Conservation (phyloP, 129 eudicot genomes). For the Silybum marianum region DNA sequence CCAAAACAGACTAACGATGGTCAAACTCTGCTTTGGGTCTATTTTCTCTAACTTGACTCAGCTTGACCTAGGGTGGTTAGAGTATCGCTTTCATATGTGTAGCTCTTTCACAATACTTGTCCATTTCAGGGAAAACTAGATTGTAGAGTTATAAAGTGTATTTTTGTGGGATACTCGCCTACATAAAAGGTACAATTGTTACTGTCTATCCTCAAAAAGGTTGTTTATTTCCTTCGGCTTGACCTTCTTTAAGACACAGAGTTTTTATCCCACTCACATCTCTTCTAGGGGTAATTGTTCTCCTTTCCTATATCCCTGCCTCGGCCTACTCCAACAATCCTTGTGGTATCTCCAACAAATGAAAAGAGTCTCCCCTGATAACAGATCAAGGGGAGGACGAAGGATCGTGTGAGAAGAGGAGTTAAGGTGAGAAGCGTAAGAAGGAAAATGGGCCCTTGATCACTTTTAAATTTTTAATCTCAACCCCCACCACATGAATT, state of each 20-base stretch:
- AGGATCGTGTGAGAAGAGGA: too few species aligned
- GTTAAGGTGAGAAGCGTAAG: too few species aligned
- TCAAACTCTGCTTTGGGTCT: too few species aligned
- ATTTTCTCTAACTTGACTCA: too few species aligned
- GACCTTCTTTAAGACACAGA: neutral
- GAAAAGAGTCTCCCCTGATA: neutral
- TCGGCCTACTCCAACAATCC: neutral
- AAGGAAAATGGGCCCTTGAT: too few species aligned
- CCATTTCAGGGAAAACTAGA: neutral
- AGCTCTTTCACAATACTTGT: neutral
- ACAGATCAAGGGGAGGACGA: neutral
- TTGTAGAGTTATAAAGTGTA: neutral
- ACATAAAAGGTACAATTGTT: neutral
- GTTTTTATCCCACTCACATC: neutral
- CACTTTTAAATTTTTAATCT: too few species aligned
- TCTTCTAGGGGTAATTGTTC: neutral
- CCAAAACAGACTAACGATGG: too few species aligned
- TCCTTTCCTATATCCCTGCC: neutral
- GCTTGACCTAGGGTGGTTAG: too few species aligned
- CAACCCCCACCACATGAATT: too few species aligned
- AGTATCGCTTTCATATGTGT: too few species aligned
- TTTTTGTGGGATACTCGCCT: neutral
- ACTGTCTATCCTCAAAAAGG: neutral
- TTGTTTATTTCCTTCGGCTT: neutral
- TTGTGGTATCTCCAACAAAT: neutral